Base-by-base conservation (phyloP, 164 flowering plant species). In the Piper longum region DNA sequence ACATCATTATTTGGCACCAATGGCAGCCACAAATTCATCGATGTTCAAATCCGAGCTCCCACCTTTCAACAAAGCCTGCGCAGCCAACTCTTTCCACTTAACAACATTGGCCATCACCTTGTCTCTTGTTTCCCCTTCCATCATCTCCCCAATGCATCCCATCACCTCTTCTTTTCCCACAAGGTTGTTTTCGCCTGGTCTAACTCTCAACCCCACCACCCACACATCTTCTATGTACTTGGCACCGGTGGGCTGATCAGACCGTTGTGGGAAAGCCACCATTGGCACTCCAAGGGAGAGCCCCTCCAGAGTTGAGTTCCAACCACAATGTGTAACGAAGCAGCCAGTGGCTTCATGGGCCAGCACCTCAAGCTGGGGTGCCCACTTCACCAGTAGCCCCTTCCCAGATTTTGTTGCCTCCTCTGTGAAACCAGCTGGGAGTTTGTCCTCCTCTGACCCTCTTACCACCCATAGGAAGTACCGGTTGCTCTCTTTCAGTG, bases 401-500 rank as follows among this genome's bases (percentile, higher is more conserved):
- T 11, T 11, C 63, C 4, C 18, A 61, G 0, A 42, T 57, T 14
- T 9, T 54, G 17, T 43, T 43, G 7, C 52, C 19, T 6, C 4
- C 4, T 61, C 54, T 41, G 3, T 54, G 16, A 65, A 44, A 43
- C 41, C 16, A 11, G 4, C 14, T 7, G 56, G 62, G 3, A 58
- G 26, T 13, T 55, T 55, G 26, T 11, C 40, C 57, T 19, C 36
- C 39, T 59, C 43, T 17, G 59, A 11, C 6, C 44, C 45, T 26
- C 71, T 58, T 4, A 67, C 61, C 45, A 77, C 80, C 77, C 77
- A 77, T 61, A 77, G 59, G 65, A 77, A 77, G 6, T 67, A 62
- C 14, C 14, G 36, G 17, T 61, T 62, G 6, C 51, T 60, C 8
- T n/a, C 48, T 0, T 19, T 16, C 41, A 74, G 16, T 11, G 64